Base-by-base conservation (phyloP, 2,329 filamentous ascomycete genomes). In the Cladophialophora chaetospira region DNA sequence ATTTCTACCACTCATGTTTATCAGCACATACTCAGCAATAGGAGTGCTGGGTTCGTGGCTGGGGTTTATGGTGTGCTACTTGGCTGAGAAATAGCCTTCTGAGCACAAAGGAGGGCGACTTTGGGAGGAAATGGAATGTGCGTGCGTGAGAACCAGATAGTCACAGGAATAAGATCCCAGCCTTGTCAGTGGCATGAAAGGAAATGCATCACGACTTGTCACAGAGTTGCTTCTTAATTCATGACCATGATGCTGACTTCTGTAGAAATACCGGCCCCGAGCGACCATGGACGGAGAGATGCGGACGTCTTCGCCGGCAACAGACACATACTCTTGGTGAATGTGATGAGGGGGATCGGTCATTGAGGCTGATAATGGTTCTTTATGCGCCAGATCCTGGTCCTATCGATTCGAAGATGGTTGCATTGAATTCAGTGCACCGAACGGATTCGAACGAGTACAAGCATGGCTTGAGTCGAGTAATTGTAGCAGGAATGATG, bases 11-110 rank as follows among this genome's bases (percentile, higher is more conserved):
- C 77, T 97, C 66, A 97, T 99, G 93, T 94, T 97, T 70, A 97
- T 87, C 65, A 97, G 93, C 77, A 88, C 89, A 10, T 99, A 97
- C 73, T 90, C 88, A 29, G 94, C 94, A 3, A 79, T 97, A 56
- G 94, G 94, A n/a, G 92, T 97, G 0, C 85, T 97, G 15, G 91
- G 91, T 2, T 97, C 94, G 74, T 97, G 93, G 93, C 68, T 97
- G 36, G 92, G 94, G 8, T 97, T 96, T 71, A 84, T 92, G 77
- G 89, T 96, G 28, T 91, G 97, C 48, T 97, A 93, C 74, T 92
- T 97, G 67, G 81, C 77, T n/a, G 72, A 69, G 52, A 74, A 69
- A 55, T 31, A 17, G 38, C 31, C 23, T 43, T 35, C 19, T 29
- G 49, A 42, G 19, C 33, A 31, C 23, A 29, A 19, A 29, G 35